A percentile compares a stretch with the other conserved stretches of the same genome.
Conservation (phyloP, 495 filamentous ascomycete genomes). For the Tuber indicum region DNA sequence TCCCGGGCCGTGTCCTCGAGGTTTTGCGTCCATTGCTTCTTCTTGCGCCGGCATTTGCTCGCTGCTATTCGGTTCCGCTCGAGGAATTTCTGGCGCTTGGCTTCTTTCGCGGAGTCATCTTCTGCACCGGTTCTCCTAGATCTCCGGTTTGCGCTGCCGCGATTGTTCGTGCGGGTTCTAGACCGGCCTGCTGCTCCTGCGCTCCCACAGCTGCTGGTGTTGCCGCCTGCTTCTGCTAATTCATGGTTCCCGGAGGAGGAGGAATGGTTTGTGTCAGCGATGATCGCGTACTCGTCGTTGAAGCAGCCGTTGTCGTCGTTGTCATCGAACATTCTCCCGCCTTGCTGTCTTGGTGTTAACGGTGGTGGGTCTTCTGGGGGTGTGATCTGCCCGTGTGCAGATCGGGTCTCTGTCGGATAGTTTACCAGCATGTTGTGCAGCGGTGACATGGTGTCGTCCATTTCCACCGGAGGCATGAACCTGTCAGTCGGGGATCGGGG, state of each 20-base stretch:
- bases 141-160: constrained; percentile 6
- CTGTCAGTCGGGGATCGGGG: not conserved
- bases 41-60: constrained; percentile 80
- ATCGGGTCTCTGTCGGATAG: constrained; percentile 1
- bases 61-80: constrained; percentile 79
- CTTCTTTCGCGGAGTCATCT: constrained; percentile 22
- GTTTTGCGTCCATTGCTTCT: constrained; percentile 65
- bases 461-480: not conserved
- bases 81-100: constrained; percentile 49
- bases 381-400: constrained; percentile 19
- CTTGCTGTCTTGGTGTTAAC: not conserved
- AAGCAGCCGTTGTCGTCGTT: not conserved
- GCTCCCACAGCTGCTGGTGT: not conserved
- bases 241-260: not conserved
- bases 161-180: not conserved
- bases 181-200: not conserved
- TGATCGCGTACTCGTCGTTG: not conserved
- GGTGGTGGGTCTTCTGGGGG: constrained; percentile 12
- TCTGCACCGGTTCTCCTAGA: constrained; percentile 9
- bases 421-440: constrained; percentile 3
- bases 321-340: not conserved
- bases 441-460: not conserved
- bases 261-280: not conserved
- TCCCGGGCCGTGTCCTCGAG: constrained; percentile 49
- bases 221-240: not conserved